These are phyloP conservation scores for Solanum neorickii DNA, from an alignment of 257 asterid species.

Conservation along the genomic window DNA sequence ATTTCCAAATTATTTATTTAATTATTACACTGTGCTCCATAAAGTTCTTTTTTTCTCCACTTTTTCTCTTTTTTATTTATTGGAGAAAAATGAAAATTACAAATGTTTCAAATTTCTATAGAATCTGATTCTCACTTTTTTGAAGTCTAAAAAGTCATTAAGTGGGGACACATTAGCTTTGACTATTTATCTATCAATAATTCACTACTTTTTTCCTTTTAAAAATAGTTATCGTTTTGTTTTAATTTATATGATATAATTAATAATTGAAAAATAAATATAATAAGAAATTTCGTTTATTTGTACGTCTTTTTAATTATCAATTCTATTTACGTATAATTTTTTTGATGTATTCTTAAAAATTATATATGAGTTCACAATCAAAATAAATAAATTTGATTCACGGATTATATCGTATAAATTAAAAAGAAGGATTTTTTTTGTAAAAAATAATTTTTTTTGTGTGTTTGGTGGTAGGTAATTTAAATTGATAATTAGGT, in stretches of 20 bases:
- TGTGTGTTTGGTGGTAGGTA: background rate
- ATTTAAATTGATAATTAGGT: background rate
- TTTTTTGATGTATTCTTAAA: too few relatives aligned
- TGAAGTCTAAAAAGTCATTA: background rate
- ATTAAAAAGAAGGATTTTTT: too few relatives aligned
- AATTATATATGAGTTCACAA: too few relatives aligned
- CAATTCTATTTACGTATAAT: too few relatives aligned
- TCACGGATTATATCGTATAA: too few relatives aligned
- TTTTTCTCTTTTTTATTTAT: background rate
- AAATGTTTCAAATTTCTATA: background rate
- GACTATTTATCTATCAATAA: background rate
- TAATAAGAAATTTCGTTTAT: too few relatives aligned
- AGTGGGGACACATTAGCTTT: background rate
- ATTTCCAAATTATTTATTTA: background rate
- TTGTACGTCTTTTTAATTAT: background rate
- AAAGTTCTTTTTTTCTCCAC: conserved; percentile 11
- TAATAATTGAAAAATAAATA: too few relatives aligned
- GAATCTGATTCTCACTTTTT: background rate
- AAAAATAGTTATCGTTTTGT: background rate
- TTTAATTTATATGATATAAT: too few relatives aligned
- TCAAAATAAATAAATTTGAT: too few relatives aligned
- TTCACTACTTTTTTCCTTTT: background rate
- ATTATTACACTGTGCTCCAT: conserved; percentile 33
- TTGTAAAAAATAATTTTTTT: too few relatives aligned
- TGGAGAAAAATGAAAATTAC: background rate